Percentiles rank a stretch among this genome's conserved stretches.
phyloP scores from a whole-genome alignment of 306 rosid genomes.

The Dalbergia cultrata region DNA sequence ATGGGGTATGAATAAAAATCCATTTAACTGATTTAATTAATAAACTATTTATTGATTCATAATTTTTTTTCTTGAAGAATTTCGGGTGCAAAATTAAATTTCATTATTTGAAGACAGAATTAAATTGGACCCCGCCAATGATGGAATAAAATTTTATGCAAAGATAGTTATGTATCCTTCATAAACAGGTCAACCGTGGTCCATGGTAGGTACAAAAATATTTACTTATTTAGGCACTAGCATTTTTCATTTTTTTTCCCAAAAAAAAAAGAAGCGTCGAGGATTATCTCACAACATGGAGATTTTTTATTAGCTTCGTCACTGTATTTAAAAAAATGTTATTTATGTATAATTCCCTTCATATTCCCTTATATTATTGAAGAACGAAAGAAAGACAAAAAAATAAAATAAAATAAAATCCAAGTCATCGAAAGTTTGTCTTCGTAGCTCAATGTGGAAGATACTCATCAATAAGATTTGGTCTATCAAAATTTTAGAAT shows the following conservation, averaged over 20 bases:
- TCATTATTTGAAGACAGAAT: too few species aligned
- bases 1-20: not conserved
- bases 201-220: too few species aligned
- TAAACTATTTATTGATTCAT: too few species aligned
- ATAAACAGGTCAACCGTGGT: too few species aligned
- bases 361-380: not conserved
- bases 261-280: not conserved
- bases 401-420: not conserved
- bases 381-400: not conserved
- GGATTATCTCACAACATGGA: not conserved
- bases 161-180: too few species aligned
- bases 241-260: not conserved
- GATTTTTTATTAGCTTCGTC: not conserved
- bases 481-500: not conserved
- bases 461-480: not conserved
- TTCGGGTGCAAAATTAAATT: too few species aligned
- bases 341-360: not conserved
- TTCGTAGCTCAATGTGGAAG: not conserved
- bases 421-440: not conserved
- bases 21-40: too few species aligned
- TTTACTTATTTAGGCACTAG: not conserved
- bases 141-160: too few species aligned
- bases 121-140: too few species aligned
- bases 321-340: not conserved
- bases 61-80: too few species aligned